Evolutionary conservation across 495 filamentous ascomycete genomes (phyloP).

Genomic region (Tuber microsphaerosporum): DNA sequence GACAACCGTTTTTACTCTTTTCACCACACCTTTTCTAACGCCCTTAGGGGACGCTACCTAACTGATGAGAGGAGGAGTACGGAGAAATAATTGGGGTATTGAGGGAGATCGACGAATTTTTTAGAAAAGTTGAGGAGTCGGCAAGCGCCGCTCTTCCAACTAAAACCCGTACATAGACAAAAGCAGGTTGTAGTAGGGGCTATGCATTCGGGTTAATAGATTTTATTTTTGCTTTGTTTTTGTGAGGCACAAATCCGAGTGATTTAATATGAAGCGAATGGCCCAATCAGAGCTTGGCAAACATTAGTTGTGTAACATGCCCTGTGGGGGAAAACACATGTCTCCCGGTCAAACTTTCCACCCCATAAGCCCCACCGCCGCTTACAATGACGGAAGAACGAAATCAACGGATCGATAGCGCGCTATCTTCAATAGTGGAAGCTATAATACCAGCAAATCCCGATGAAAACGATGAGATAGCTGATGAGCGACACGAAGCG

Average conservation of each 20-base stretch:
- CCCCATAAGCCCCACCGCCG: slow-evolving; percentile 8
- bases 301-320: neutral
- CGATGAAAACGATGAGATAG: slow-evolving; percentile 48
- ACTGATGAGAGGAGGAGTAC: no score
- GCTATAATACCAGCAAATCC: slow-evolving; percentile 50
- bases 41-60: no score
- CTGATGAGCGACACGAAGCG: slow-evolving; percentile 49
- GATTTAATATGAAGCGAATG: neutral
- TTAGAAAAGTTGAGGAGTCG: no score
- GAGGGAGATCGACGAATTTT: no score
- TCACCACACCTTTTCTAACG: no score
- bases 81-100: no score
- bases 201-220: no score
- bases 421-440: slow-evolving; percentile 54
- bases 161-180: no score
- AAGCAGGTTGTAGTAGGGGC: no score
- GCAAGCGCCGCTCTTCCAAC: no score
- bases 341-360: slow-evolving; percentile 22
- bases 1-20: no score
- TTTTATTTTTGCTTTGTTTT: no score
- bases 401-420: slow-evolving; percentile 48
- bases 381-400: slow-evolving; percentile 37
- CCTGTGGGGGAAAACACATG: slow-evolving; percentile 3
- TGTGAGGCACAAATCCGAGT: neutral
- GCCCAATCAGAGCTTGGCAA: neutral